Conservation (phyloP, 495 filamentous ascomycete genomes). For the Aspergillus bertholletiae region DNA sequence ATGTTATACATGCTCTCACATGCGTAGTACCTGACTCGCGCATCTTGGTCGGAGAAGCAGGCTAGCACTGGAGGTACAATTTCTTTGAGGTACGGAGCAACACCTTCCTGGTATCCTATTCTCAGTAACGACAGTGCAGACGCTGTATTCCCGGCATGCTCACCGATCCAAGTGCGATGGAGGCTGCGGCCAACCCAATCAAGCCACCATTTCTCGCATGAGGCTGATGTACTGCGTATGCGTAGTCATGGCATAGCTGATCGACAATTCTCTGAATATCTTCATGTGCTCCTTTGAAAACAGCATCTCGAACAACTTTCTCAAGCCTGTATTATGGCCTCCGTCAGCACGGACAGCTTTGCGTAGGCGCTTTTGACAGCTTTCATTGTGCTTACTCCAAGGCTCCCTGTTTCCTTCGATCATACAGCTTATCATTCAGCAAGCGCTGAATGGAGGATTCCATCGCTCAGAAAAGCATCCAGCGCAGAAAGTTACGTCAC, state of each 20-base stretch:
- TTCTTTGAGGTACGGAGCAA: conserved; percentile 83
- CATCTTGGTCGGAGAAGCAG: conserved; percentile 98
- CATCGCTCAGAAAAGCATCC: conserved; percentile 53
- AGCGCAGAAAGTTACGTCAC: conserved; percentile 17
- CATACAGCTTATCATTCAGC: conserved; percentile 97
- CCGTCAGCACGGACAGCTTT: conserved; percentile 11
- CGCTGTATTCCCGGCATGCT: conserved; percentile 28
- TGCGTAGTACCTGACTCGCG: conserved; percentile 95
- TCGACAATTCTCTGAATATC: conserved; percentile 81
- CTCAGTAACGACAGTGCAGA: conserved; percentile 19
- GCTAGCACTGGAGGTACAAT: conserved; percentile 98
- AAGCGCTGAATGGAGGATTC: conserved; percentile 83
- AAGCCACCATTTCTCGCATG: conserved; percentile 95
- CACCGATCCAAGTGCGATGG: conserved; percentile 91
- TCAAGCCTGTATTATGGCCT: conserved; percentile 61
- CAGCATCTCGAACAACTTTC: conserved; percentile 81
- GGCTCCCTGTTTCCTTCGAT: conserved; percentile 93
- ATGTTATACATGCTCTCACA: conserved; percentile 99
- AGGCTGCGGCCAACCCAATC: conserved; percentile 93
- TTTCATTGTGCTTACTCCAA: conserved; percentile 70
- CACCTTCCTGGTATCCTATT: conserved; percentile 58
- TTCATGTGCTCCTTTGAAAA: conserved; percentile 70
- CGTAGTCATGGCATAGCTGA: conserved; percentile 96
- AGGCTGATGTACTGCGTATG: conserved; percentile 95
- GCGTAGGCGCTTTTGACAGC: not conserved